These are phyloP conservation scores for Mrakia frigida DNA, from an alignment of 768 basidiomycete species.

Conservation along the genomic window DNA sequence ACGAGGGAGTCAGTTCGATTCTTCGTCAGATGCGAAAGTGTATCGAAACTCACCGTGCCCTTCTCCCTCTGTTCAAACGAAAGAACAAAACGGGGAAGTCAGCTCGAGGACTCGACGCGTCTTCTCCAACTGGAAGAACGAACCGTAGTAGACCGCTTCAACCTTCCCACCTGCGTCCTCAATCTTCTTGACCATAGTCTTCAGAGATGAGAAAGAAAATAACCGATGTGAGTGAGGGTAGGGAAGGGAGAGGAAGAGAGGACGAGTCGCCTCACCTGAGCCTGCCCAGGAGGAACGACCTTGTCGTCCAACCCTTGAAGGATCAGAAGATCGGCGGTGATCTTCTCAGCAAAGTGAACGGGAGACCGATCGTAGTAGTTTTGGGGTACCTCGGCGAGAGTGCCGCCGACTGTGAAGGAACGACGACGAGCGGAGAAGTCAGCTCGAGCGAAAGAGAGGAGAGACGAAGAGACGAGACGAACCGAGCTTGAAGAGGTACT, in stretches of 20 bases:
- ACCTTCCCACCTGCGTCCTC: slow-evolving; percentile 52
- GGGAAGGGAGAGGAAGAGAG: neutral
- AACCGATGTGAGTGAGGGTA: no score
- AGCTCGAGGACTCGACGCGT: no score
- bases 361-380: slow-evolving; percentile 61
- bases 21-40: neutral
- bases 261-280: slow-evolving; percentile 37
- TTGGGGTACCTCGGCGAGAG: slow-evolving; percentile 52
- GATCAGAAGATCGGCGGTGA: slow-evolving; percentile 56
- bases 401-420: slow-evolving; percentile 53
- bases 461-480: slow-evolving; percentile 47
- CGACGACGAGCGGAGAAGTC: neutral
- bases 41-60: slow-evolving; percentile 56
- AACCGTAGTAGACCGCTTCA: slow-evolving; percentile 55
- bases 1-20: neutral
- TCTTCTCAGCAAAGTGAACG: slow-evolving; percentile 57
- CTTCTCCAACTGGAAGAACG: neutral
- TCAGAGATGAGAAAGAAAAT: neutral
- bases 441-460: slow-evolving; percentile 46
- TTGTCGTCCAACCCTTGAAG: slow-evolving; percentile 38
- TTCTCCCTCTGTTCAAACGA: slow-evolving; percentile 50
- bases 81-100: neutral
- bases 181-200: slow-evolving; percentile 55
- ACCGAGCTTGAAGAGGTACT: slow-evolving; percentile 46
- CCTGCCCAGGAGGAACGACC: slow-evolving; percentile 62